Evolutionary conservation across 2,329 filamentous ascomycete species (phyloP).

Genomic region (Talaromyces marneffei): DNA sequence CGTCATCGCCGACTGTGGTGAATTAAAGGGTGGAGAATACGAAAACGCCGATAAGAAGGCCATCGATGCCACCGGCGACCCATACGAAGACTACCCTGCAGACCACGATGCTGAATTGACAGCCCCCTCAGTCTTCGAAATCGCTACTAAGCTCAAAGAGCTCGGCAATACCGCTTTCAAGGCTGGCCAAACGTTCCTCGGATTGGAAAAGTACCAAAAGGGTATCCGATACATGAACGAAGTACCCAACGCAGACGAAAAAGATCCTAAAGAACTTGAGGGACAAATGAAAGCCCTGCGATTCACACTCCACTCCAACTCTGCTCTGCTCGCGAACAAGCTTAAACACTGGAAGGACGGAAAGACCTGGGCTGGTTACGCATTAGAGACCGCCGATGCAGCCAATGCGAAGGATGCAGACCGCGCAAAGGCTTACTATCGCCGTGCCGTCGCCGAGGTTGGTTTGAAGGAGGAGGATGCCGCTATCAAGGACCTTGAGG

Average conservation of each 20-base stretch:
- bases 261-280: slow-evolving; percentile 63
- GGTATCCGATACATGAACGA: slow-evolving; percentile 83
- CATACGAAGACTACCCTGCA: slow-evolving; percentile 93
- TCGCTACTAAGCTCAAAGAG: slow-evolving; percentile 79
- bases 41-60: slow-evolving; percentile 60
- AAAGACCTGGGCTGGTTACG: slow-evolving; percentile 63
- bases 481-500: slow-evolving; percentile 67
- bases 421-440: slow-evolving; percentile 82
- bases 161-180: slow-evolving; percentile 94
- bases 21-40: slow-evolving; percentile 68
- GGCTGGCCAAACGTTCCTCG: slow-evolving; percentile 61
- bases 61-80: slow-evolving; percentile 77
- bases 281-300: slow-evolving; percentile 66
- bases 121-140: slow-evolving; percentile 63
- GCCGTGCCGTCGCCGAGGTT: slow-evolving; percentile 69
- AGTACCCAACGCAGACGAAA: slow-evolving; percentile 64
- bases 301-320: slow-evolving; percentile 83
- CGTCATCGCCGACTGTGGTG: slow-evolving; percentile 75
- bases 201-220: slow-evolving; percentile 91
- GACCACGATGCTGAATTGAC: slow-evolving; percentile 62
- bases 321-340: slow-evolving; percentile 80
- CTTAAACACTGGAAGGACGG: slow-evolving; percentile 65
- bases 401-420: slow-evolving; percentile 64
- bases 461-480: slow-evolving; percentile 78
- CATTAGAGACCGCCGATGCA: slow-evolving; percentile 57